A percentile compares a stretch with the other conserved stretches of the same genome.
phyloP scores from a whole-genome alignment of 306 rosid genomes.

The Ormosia emarginata region DNA sequence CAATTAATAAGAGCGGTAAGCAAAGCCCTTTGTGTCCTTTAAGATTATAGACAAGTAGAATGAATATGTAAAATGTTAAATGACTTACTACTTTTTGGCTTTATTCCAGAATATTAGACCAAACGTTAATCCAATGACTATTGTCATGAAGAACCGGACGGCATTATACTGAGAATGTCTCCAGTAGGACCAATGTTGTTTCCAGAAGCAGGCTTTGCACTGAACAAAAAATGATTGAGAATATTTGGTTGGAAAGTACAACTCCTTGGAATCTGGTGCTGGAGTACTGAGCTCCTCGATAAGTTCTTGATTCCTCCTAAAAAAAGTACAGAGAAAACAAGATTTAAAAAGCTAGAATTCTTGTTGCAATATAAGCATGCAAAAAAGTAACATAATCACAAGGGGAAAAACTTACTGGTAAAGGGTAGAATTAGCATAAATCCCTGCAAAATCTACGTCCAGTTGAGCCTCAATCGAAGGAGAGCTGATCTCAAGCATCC shows the following conservation, averaged over 20 bases:
- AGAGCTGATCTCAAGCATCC: conserved; percentile 63
- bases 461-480: conserved; percentile 40
- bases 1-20: neutral
- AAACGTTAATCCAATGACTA: conserved; percentile 33
- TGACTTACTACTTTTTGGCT: conserved; percentile 36
- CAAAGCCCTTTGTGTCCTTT: neutral
- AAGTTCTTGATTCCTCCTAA: conserved; percentile 45
- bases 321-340: neutral
- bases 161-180: conserved; percentile 47
- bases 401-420: conserved; percentile 24
- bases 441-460: conserved; percentile 47
- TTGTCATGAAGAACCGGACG: conserved; percentile 40
- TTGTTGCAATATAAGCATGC: neutral
- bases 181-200: conserved; percentile 55
- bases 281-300: conserved; percentile 41
- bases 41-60: neutral
- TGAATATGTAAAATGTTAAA: neutral
- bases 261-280: conserved; percentile 29
- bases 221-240: conserved; percentile 43
- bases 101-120: conserved; percentile 54
- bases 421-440: conserved; percentile 44
- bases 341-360: neutral
- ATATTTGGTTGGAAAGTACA: conserved; percentile 50
- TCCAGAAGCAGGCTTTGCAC: conserved; percentile 44
- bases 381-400: neutral